A percentile compares a stretch with the other conserved stretches of the same genome.
These are phyloP conservation scores for Mucor irregularis DNA, from an alignment of 371 early-diverging fungal genomes.

Conservation along the genomic window DNA sequence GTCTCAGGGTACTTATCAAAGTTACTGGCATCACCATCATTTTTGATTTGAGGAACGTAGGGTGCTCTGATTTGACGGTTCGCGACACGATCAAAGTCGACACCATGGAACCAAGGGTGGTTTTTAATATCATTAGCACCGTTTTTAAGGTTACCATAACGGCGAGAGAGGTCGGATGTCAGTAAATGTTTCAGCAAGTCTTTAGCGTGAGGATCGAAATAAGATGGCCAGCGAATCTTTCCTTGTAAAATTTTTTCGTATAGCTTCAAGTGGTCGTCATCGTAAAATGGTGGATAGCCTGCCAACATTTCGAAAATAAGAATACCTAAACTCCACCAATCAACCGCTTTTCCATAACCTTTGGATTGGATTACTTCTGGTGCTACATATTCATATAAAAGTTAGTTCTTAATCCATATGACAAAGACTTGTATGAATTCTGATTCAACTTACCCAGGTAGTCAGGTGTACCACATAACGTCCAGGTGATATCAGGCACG, in stretches of 20 bases:
- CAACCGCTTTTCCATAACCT: constrained; percentile 96
- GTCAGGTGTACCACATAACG: constrained; percentile 95
- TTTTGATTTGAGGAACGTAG: constrained; percentile 81
- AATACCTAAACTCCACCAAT: constrained; percentile 98
- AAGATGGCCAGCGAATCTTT: constrained; percentile 84
- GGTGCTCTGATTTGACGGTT: constrained; percentile 85
- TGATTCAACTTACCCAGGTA: constrained; percentile 63
- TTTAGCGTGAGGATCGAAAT: constrained; percentile 87
- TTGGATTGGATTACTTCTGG: constrained; percentile 97
- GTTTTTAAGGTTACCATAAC: constrained; percentile 90
- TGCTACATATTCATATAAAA: constrained; percentile 57
- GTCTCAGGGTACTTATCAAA: constrained; percentile 91
- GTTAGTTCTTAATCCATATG: neutral
- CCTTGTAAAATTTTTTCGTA: constrained; percentile 95
- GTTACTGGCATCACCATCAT: constrained; percentile 93
- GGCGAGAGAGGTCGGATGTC: constrained; percentile 85
- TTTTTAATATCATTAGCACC: constrained; percentile 90
- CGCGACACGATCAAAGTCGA: constrained; percentile 86
- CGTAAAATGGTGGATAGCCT: constrained; percentile 93
- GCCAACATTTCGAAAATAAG: constrained; percentile 73
- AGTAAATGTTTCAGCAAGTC: constrained; percentile 89
- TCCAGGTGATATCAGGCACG: constrained; percentile 81
- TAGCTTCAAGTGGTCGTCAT: constrained; percentile 92
- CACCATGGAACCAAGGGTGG: constrained; percentile 94
- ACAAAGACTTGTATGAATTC: neutral